phyloP scores from a whole-genome alignment of 768 basidiomycete species.

The Russula virescens region DNA sequence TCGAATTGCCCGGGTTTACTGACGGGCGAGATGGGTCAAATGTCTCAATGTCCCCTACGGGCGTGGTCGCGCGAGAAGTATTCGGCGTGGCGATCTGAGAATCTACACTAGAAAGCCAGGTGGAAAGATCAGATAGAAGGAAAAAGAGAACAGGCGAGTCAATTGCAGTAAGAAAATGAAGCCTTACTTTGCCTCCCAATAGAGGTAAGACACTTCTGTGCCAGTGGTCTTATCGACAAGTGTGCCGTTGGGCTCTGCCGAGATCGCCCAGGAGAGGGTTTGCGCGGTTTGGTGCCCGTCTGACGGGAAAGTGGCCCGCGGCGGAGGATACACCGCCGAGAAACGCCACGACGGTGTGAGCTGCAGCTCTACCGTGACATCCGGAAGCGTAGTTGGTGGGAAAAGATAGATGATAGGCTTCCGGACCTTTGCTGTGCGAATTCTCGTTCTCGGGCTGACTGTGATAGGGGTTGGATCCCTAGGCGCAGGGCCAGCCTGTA shows the following conservation, averaged over 20 bases:
- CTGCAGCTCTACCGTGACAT: constrained; percentile 5
- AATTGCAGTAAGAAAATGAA: neutral
- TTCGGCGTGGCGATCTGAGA: neutral
- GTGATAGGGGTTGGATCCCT: too few relatives aligned
- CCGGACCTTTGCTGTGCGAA: too few relatives aligned
- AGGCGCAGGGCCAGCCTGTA: too few relatives aligned
- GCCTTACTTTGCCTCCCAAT: constrained; percentile 14
- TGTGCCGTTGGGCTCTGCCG: constrained; percentile 13
- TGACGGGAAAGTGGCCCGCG: neutral
- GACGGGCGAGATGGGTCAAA: constrained; percentile 12
- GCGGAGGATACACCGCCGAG: constrained; percentile 8
- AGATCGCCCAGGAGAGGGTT: constrained; percentile 3
- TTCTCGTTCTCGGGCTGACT: too few relatives aligned
- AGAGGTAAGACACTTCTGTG: constrained; percentile 14
- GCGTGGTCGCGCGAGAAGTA: neutral
- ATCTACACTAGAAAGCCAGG: neutral
- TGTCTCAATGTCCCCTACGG: neutral
- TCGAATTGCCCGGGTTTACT: neutral
- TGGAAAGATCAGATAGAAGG: neutral
- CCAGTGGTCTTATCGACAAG: constrained; percentile 4
- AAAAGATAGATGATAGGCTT: constrained; percentile 17
- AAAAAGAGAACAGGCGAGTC: constrained; percentile 8
- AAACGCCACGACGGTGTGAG: constrained; percentile 4
- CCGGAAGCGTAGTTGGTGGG: neutral
- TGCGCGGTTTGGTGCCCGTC: neutral